phyloP scores from a whole-genome alignment of 225 moss, liverwort and hornwort species.

The Takakia lepidozioides region DNA sequence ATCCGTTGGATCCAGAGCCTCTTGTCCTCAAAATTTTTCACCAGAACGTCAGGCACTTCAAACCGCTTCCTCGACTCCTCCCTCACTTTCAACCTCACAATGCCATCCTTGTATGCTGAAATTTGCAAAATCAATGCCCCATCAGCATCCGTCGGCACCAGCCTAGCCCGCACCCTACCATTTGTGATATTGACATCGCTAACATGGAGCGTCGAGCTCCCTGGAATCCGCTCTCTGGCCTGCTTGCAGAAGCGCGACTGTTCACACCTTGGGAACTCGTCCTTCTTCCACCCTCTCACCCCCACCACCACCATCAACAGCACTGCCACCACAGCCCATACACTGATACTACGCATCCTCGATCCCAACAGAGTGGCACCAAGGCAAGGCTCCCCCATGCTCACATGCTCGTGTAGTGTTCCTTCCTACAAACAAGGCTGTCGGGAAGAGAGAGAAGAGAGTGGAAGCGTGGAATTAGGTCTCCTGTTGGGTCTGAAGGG shows the following conservation, averaged over 20 bases:
- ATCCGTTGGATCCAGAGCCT: slow-evolving; percentile 52
- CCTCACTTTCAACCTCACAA: slow-evolving; percentile 66
- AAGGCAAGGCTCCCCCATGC: too few relatives aligned
- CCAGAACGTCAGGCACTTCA: slow-evolving; percentile 85
- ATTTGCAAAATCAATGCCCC: slow-evolving; percentile 59
- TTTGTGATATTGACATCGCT: slow-evolving; percentile 50
- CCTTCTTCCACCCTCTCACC: slow-evolving; percentile 61
- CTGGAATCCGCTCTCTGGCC: slow-evolving; percentile 49
- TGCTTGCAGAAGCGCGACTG: slow-evolving; percentile 83
- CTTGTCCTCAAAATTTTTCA: slow-evolving; percentile 56
- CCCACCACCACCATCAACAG: slow-evolving; percentile 7
- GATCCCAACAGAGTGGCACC: too few relatives aligned
- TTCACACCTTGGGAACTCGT: slow-evolving; percentile 79
- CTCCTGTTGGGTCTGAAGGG: too few relatives aligned
- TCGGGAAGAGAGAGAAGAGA: too few relatives aligned
- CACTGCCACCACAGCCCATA: slow-evolving; percentile 1
- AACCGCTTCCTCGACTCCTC: slow-evolving; percentile 74
- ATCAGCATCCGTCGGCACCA: slow-evolving; percentile 19
- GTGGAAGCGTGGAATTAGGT: too few relatives aligned
- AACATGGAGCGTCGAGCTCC: slow-evolving; percentile 37
- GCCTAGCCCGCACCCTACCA: slow-evolving; percentile 60
- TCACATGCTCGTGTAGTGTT: too few relatives aligned
- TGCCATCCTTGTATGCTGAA: slow-evolving; percentile 72
- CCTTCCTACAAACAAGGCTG: too few relatives aligned
- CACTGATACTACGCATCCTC: too few relatives aligned